Percentiles rank a stretch among this genome's conserved stretches.
These are phyloP conservation scores for Phytophthora quininea DNA, from an alignment of 352 stramenopile species.

Conservation along the genomic window DNA sequence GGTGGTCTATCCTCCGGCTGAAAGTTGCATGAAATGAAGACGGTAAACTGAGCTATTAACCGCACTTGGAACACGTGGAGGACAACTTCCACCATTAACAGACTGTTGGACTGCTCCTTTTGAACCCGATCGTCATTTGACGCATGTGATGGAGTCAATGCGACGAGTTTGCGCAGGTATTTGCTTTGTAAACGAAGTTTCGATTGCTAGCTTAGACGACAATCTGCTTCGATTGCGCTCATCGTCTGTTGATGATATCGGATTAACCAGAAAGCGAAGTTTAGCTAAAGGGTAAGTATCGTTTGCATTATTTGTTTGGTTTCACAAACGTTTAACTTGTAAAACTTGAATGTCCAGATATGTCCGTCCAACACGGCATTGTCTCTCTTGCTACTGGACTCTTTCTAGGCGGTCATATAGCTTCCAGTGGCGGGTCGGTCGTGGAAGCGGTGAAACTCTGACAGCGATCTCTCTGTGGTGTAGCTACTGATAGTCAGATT, in stretches of 20 bases:
- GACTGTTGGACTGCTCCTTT: background rate
- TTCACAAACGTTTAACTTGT: background rate
- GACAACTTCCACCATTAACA: no score
- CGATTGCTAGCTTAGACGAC: conserved; percentile 11
- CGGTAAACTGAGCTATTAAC: conserved; percentile 5
- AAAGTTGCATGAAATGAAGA: conserved; percentile 2
- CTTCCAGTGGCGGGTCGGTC: background rate
- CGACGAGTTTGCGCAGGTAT: background rate
- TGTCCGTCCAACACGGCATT: conserved; percentile 9
- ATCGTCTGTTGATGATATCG: conserved; percentile 8
- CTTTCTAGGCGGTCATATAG: conserved; percentile 3
- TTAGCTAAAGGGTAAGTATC: conserved; percentile 8
- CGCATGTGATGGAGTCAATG: conserved; percentile 1
- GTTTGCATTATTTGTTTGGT: background rate
- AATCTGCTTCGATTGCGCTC: conserved; percentile 9
- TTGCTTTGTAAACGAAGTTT: conserved; percentile 10
- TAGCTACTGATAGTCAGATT: conserved; percentile 10
- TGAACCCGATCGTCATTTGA: no score
- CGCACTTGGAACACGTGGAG: conserved; percentile 1
- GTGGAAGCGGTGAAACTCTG: conserved; percentile 8
- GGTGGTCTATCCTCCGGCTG: background rate
- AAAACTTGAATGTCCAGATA: background rate
- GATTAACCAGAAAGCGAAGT: conserved; percentile 8
- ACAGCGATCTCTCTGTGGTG: conserved; percentile 4
- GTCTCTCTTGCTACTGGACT: conserved; percentile 8